Evolutionary conservation across 2,329 filamentous ascomycete species (phyloP).

Genomic region (Microsporum audouinii): DNA sequence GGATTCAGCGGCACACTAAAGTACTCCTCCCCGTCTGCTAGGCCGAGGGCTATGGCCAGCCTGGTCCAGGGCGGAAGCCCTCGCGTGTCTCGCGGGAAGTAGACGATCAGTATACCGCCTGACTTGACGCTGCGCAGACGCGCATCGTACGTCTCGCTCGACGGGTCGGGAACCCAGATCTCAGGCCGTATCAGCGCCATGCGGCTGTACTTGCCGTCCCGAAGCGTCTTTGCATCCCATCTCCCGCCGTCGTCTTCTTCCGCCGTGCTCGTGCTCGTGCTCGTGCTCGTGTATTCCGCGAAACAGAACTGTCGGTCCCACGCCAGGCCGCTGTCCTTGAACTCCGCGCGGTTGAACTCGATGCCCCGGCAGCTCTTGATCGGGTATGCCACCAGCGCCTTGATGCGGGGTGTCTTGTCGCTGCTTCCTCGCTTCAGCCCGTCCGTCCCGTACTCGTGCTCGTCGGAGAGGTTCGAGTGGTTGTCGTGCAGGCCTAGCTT

Average conservation of each 20-base stretch:
- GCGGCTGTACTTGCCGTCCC: slow-evolving; percentile 41
- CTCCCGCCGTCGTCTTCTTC: slow-evolving; percentile 23
- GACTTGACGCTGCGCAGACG: slow-evolving; percentile 39
- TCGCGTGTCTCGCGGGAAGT: slow-evolving; percentile 29
- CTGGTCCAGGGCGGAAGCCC: slow-evolving; percentile 8
- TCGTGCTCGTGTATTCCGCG: slow-evolving; percentile 43
- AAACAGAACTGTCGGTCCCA: slow-evolving; percentile 78
- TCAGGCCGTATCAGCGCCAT: slow-evolving; percentile 58
- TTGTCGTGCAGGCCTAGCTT: slow-evolving; percentile 39
- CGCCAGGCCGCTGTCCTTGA: slow-evolving; percentile 59
- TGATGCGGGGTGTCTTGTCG: slow-evolving; percentile 39
- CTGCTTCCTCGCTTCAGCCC: slow-evolving; percentile 22
- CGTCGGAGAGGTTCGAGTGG: slow-evolving; percentile 45
- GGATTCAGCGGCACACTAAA: slow-evolving; percentile 46
- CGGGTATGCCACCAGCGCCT: slow-evolving; percentile 69
- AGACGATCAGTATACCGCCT: slow-evolving; percentile 43
- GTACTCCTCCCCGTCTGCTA: slow-evolving; percentile 30
- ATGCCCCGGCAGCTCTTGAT: slow-evolving; percentile 72
- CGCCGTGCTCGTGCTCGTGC: background rate
- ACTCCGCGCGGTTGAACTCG: slow-evolving; percentile 53
- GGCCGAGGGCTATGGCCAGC: slow-evolving; percentile 22
- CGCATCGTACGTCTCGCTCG: slow-evolving; percentile 31
- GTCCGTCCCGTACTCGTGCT: slow-evolving; percentile 36
- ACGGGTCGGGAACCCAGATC: slow-evolving; percentile 48
- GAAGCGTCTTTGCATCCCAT: slow-evolving; percentile 35